Base-by-base conservation (phyloP, 176 grass and related monocot genomes). In the Oryza rufipogon region DNA sequence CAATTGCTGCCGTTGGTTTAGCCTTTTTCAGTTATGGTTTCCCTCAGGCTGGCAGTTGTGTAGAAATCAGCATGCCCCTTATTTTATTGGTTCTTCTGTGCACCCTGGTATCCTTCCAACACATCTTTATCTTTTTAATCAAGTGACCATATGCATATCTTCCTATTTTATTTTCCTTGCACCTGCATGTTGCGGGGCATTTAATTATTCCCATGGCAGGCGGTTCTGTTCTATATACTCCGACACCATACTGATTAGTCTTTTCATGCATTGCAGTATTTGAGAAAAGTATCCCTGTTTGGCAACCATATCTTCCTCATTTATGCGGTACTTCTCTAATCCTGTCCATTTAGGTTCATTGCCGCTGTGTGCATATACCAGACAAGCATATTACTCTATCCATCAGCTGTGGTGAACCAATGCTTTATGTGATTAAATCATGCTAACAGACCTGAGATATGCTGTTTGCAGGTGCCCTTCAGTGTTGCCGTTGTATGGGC, bases 21-120 rank as follows among this genome's bases (percentile, higher is more conserved):
- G 77, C 93, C 2, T 94, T 91, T 90, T 96, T 99, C 84, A 92
- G 96, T 90, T 99, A 94, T 80, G 96, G 93, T 68, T 99, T 99
- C 73, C 96, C 96, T 83, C 93, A 94, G 86, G 96, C 96, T 92
- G 96, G 96, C 63, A 96, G 83, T 80, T 96, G 96, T 71, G 81
- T 92, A 64, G 91, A 99, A 84, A 99, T 99, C 45, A 99, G 93
- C 80, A 78, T 92, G 89, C 97, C 97, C 75, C 89, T 96, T 81
- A 96, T 94, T 84, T 71, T 96, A 65, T 87, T 99, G 48, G 52
- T 99, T 94, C 97, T 99, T 86, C 71, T 96, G 79, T 99, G 94
- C 83, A 94, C 90, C 68, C 88, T 99, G 91, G 97, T 99, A 95
- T 34, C 60, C 69, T 66, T 86, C 15, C 8, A 68, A 69, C 14